A percentile compares a stretch with the other conserved stretches of the same genome.
Evolutionary conservation across 768 basidiomycete species (phyloP).

Genomic region (Xerocomellus intermedius): DNA sequence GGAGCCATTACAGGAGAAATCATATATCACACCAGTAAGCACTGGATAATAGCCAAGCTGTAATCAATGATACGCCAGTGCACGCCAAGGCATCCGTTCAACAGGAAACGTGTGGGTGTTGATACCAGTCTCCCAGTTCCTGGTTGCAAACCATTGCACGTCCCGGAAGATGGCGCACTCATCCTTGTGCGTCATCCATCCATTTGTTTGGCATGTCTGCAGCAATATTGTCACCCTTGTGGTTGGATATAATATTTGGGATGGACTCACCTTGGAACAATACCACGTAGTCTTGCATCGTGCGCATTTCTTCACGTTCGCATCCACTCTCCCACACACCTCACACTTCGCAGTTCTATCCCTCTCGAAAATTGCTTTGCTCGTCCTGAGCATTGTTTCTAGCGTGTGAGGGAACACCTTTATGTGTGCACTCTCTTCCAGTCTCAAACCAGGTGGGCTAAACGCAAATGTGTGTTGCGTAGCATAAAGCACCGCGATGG

Average conservation of each 20-base stretch:
- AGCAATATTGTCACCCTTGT: constrained; percentile 3
- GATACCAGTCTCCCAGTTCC: constrained; percentile 24
- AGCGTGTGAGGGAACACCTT: constrained; percentile 29
- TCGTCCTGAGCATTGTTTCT: constrained; percentile 26
- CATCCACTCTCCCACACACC: constrained; percentile 18
- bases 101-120: constrained; percentile 21
- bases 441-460: constrained; percentile 27
- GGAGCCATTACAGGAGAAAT: background rate
- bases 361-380: constrained; percentile 21
- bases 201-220: constrained; percentile 24
- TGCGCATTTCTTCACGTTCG: constrained; percentile 23
- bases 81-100: constrained; percentile 17
- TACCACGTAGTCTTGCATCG: constrained; percentile 30
- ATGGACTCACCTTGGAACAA: constrained; percentile 28
- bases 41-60: background rate
- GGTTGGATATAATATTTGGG: background rate
- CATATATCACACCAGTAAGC: background rate
- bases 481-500: constrained; percentile 32
- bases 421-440: constrained; percentile 25
- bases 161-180: constrained; percentile 26
- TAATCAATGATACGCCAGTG: constrained; percentile 5
- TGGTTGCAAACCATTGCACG: constrained; percentile 31
- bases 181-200: constrained; percentile 24
- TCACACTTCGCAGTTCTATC: constrained; percentile 22
- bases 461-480: constrained; percentile 31